Percentiles rank a stretch among this genome's conserved stretches.
Conservation (phyloP, 2,329 filamentous ascomycete genomes). For the Monosporascus sp. region DNA sequence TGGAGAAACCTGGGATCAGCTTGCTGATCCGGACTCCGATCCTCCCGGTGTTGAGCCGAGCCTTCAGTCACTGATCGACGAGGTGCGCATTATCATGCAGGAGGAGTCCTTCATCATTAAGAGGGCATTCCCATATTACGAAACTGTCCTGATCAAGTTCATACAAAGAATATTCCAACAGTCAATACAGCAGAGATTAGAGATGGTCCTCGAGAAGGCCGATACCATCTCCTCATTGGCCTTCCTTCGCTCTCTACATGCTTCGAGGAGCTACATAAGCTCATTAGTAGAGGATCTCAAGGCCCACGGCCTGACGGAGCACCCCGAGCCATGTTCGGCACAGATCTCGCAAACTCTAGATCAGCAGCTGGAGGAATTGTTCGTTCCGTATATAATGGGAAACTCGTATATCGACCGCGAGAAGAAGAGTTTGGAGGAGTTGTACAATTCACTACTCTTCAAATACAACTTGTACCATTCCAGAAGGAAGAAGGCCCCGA, state of each 20-base stretch:
- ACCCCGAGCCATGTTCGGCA: constrained; percentile 84
- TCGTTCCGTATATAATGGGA: constrained; percentile 63
- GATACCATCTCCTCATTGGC: constrained; percentile 86
- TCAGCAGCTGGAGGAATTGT: constrained; percentile 72
- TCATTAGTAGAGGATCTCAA: constrained; percentile 89
- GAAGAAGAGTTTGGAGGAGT: constrained; percentile 65
- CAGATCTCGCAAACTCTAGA: constrained; percentile 74
- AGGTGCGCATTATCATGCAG: constrained; percentile 92
- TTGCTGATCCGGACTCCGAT: constrained; percentile 91
- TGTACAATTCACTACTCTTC: constrained; percentile 89
- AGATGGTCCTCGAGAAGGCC: constrained; percentile 94
- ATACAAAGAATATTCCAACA: constrained; percentile 96
- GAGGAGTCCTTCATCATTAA: constrained; percentile 97
- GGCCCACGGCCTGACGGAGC: constrained; percentile 87
- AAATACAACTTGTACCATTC: constrained; percentile 96
- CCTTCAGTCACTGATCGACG: constrained; percentile 85
- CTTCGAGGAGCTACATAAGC: constrained; percentile 84
- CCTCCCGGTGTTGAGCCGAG: constrained; percentile 88
- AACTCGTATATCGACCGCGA: constrained; percentile 68
- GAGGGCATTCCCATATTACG: constrained; percentile 91
- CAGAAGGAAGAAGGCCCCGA: constrained; percentile 78
- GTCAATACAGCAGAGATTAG: constrained; percentile 90
- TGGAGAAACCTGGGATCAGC: constrained; percentile 76
- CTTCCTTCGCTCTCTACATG: constrained; percentile 85
- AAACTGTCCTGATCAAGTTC: constrained; percentile 88